Evolutionary conservation across 2,329 filamentous ascomycete species (phyloP).

Genomic region (Acrocalymma vagum): DNA sequence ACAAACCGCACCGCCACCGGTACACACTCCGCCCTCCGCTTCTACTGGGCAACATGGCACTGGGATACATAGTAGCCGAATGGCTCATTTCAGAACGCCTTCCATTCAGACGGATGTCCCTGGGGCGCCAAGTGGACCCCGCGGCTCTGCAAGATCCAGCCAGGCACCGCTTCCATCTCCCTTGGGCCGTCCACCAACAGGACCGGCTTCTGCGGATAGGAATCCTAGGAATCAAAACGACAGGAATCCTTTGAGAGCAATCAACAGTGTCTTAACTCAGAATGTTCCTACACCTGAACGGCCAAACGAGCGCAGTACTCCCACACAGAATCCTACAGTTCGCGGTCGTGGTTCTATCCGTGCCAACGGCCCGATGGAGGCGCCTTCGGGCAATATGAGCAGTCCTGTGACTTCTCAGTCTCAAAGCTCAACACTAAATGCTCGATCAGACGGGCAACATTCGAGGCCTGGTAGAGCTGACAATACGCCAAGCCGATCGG

Average conservation of each 20-base stretch:
- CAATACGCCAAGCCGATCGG: slow-evolving; percentile 20
- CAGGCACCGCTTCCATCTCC: slow-evolving; percentile 36
- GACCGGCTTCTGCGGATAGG: slow-evolving; percentile 40
- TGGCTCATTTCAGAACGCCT: slow-evolving; percentile 52
- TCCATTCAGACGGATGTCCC: slow-evolving; percentile 44
- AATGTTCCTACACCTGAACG: slow-evolving; percentile 31
- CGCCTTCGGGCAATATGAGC: slow-evolving; percentile 19
- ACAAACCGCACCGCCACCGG: slow-evolving; percentile 32
- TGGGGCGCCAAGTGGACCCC: slow-evolving; percentile 45
- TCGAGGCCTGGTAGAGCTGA: slow-evolving; percentile 29
- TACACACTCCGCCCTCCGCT: slow-evolving; percentile 42
- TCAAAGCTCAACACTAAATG: slow-evolving; percentile 31
- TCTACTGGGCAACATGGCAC: slow-evolving; percentile 45
- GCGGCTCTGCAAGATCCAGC: slow-evolving; percentile 32
- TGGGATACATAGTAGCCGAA: slow-evolving; percentile 64
- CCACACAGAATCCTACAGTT: slow-evolving; percentile 25
- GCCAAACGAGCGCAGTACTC: slow-evolving; percentile 19
- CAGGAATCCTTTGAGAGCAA: slow-evolving; percentile 31
- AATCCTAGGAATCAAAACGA: slow-evolving; percentile 29
- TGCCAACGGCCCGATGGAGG: slow-evolving; percentile 29
- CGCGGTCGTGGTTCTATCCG: slow-evolving; percentile 40
- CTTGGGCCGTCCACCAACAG: slow-evolving; percentile 41
- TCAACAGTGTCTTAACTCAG: slow-evolving; percentile 41
- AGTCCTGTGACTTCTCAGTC: slow-evolving; percentile 34
- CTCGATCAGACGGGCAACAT: slow-evolving; percentile 31